phyloP scores from a whole-genome alignment of 2,329 filamentous ascomycete genomes.

The Ceratocystis papillata region DNA sequence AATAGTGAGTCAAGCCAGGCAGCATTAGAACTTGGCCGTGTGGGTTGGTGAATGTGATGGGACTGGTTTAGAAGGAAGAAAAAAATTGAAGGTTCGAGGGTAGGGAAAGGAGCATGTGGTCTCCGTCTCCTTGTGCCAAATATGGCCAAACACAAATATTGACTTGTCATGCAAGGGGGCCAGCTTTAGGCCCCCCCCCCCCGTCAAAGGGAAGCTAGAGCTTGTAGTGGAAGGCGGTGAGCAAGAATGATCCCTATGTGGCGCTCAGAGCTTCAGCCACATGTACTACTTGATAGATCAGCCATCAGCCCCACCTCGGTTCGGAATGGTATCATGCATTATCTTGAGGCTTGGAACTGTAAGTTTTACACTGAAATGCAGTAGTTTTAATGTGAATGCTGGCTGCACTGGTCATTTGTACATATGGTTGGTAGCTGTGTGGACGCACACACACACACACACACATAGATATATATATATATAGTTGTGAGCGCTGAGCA shows the following conservation, averaged over 20 bases:
- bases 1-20: not conserved
- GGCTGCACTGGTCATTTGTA: not conserved
- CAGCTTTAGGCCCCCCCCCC: not conserved
- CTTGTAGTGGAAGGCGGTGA: conserved; percentile 3
- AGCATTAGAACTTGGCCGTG: not conserved
- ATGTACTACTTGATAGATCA: not conserved
- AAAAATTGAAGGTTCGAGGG: not conserved
- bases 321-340: not conserved
- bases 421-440: too few species aligned
- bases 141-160: conserved; percentile 9
- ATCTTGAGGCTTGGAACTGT: not conserved
- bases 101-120: not conserved
- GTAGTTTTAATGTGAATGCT: not conserved
- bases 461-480: too few species aligned
- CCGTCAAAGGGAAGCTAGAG: not conserved
- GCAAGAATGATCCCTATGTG: not conserved
- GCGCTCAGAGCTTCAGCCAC: conserved; percentile 7
- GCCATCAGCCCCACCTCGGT: not conserved
- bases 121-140: not conserved
- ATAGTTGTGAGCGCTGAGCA: too few species aligned
- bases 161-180: not conserved
- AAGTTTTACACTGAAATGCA: not conserved
- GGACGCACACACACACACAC: too few species aligned
- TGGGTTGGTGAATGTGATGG: too few species aligned
- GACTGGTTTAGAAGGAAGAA: too few species aligned